phyloP scores from a whole-genome alignment of 495 filamentous ascomycete genomes.

The Penicillium paxilli region DNA sequence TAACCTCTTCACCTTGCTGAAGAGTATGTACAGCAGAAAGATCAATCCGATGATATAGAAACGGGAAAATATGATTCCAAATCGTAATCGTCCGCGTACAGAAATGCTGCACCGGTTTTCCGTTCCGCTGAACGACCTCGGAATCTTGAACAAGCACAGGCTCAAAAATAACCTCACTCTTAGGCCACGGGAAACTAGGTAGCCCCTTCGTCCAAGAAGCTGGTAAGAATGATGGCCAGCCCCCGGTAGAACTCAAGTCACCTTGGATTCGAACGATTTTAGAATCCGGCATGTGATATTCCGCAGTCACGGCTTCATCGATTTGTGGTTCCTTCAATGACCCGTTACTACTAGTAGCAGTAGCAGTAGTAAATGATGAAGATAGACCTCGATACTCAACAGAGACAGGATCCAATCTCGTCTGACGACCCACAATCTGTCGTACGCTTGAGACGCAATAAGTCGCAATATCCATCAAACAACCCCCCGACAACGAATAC shows the following conservation, averaged over 20 bases:
- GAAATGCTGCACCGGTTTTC: slow-evolving; percentile 16
- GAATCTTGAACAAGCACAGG: slow-evolving; percentile 29
- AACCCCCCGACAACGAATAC: neutral
- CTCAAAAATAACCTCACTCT: slow-evolving; percentile 21
- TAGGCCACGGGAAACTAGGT: slow-evolving; percentile 28
- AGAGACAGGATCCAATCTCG: neutral
- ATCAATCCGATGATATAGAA: slow-evolving; percentile 52
- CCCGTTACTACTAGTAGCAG: too few relatives aligned
- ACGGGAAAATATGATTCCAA: slow-evolving; percentile 37
- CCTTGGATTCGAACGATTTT: slow-evolving; percentile 37
- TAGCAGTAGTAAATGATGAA: neutral
- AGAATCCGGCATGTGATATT: slow-evolving; percentile 45
- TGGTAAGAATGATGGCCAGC: slow-evolving; percentile 13
- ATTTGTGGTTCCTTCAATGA: slow-evolving; percentile 28
- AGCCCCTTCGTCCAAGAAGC: slow-evolving; percentile 10
- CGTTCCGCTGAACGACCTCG: slow-evolving; percentile 5
- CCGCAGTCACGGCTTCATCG: slow-evolving; percentile 42
- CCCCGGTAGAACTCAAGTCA: slow-evolving; percentile 23
- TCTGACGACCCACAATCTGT: neutral
- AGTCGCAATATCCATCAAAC: neutral
- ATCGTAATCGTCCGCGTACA: slow-evolving; percentile 43
- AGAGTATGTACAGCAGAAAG: slow-evolving; percentile 44
- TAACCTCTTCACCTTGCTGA: slow-evolving; percentile 22
- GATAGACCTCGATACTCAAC: neutral
- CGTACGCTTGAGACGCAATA: neutral